Percentiles rank a stretch among this genome's conserved stretches.
Conservation (phyloP, 345 rosid genomes). For the Citrus sp. region DNA sequence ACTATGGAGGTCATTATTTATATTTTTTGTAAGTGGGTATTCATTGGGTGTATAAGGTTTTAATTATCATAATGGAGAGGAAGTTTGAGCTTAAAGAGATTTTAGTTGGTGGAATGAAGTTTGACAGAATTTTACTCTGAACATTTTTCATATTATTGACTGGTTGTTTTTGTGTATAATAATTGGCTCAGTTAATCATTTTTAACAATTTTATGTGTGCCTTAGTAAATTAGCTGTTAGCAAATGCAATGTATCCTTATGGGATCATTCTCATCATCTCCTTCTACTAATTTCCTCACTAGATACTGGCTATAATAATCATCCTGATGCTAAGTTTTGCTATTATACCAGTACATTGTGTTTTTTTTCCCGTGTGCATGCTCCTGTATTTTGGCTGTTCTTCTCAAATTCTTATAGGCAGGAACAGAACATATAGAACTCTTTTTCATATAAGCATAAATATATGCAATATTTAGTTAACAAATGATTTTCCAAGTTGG, state of each 20-base stretch:
- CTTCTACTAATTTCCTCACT: background rate
- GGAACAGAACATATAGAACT: background rate
- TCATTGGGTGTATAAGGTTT: background rate
- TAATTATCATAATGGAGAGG: background rate
- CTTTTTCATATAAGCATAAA: background rate
- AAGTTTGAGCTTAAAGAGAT: background rate
- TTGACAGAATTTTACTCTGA: background rate
- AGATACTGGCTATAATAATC: background rate
- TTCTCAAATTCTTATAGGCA: background rate
- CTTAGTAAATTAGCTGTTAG: background rate
- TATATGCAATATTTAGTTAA: background rate
- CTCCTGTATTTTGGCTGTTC: background rate
- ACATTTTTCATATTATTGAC: background rate
- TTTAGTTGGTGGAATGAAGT: background rate
- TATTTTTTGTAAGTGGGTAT: background rate
- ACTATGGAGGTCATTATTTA: background rate
- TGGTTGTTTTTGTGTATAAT: background rate
- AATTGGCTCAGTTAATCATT: background rate
- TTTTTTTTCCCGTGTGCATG: background rate
- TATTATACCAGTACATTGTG: background rate
- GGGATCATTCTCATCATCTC: background rate
- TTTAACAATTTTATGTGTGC: background rate
- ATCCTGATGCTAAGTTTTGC: background rate
- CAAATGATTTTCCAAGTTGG: background rate
- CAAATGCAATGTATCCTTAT: background rate